Conservation (phyloP, 371 early-diverging fungal species). For the Mortierella sp. region DNA sequence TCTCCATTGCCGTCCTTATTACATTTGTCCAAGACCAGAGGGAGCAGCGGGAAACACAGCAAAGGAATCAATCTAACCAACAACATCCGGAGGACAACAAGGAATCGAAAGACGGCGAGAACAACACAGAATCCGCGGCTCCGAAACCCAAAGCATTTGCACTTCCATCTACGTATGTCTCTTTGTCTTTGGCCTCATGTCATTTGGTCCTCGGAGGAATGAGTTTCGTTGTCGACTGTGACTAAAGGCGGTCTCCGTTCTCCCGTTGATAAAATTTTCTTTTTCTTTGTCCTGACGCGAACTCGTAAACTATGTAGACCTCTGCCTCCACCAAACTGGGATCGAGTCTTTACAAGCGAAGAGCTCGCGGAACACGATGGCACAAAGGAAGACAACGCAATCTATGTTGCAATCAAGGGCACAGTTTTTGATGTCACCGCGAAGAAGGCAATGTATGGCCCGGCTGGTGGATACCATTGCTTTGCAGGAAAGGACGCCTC, state of each 20-base stretch:
- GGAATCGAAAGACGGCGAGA: too few relatives aligned
- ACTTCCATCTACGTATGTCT: conserved; percentile 43
- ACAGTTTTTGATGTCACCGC: conserved; percentile 83
- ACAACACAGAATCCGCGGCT: conserved; percentile 12
- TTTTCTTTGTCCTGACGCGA: background rate
- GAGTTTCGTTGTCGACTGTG: background rate
- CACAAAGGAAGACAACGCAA: conserved; percentile 68
- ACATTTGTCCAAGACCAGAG: conserved; percentile 21
- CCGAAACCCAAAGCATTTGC: conserved; percentile 52
- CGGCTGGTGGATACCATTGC: conserved; percentile 73
- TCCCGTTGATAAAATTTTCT: background rate
- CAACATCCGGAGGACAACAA: background rate
- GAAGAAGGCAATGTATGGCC: conserved; percentile 76
- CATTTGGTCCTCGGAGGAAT: background rate
- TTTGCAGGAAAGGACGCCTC: conserved; percentile 89
- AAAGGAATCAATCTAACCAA: background rate
- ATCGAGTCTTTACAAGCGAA: conserved; percentile 63
- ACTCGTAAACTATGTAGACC: conserved; percentile 9
- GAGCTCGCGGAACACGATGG: conserved; percentile 82
- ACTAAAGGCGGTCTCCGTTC: too few relatives aligned
- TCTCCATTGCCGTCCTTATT: conserved; percentile 30
- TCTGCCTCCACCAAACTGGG: conserved; percentile 61
- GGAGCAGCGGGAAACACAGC: background rate
- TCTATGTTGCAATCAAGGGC: conserved; percentile 88
- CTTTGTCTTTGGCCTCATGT: background rate